Percentiles rank a stretch among this genome's conserved stretches.
Conservation (phyloP, 805 yeast genomes). For the Saccharomycopsis schoenii region DNA sequence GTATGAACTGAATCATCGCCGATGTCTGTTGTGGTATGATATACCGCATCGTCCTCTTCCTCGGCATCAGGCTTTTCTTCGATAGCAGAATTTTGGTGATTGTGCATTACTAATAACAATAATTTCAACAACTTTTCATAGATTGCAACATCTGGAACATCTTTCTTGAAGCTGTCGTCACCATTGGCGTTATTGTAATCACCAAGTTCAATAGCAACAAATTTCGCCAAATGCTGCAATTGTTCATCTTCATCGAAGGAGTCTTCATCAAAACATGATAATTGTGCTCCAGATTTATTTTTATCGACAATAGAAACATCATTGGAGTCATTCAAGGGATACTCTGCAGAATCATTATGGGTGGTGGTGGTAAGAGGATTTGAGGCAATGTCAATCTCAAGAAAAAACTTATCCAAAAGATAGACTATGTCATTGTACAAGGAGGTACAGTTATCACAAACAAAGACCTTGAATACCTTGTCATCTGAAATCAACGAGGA, state of each 20-base stretch:
- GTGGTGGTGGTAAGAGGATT: neutral
- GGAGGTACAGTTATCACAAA: slow-evolving; percentile 16
- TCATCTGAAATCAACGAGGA: slow-evolving; percentile 28
- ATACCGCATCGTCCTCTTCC: neutral
- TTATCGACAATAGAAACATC: neutral
- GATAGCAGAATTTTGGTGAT: neutral
- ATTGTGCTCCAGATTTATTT: neutral
- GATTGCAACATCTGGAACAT: slow-evolving; percentile 7
- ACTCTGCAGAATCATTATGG: neutral
- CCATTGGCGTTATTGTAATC: slow-evolving; percentile 3
- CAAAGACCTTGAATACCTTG: slow-evolving; percentile 13
- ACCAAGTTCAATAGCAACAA: slow-evolving; percentile 11
- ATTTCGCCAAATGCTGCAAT: slow-evolving; percentile 6
- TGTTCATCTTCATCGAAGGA: slow-evolving; percentile 6
- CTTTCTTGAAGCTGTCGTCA: slow-evolving; percentile 5
- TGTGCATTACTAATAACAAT: slow-evolving; percentile 10
- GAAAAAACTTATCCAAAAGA: slow-evolving; percentile 5
- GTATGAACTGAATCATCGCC: slow-evolving; percentile 16
- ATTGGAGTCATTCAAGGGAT: neutral
- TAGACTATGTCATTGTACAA: slow-evolving; percentile 12
- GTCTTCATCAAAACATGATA: neutral
- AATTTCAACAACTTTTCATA: slow-evolving; percentile 23
- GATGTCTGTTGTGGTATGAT: slow-evolving; percentile 14
- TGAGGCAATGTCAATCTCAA: slow-evolving; percentile 2
- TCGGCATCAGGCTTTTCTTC: neutral